Evolutionary conservation across 2,329 filamentous ascomycete genomes (phyloP), one percentile per base, ranked within the genome.

Genomic region (Pseudopithomyces maydicus): DNA sequence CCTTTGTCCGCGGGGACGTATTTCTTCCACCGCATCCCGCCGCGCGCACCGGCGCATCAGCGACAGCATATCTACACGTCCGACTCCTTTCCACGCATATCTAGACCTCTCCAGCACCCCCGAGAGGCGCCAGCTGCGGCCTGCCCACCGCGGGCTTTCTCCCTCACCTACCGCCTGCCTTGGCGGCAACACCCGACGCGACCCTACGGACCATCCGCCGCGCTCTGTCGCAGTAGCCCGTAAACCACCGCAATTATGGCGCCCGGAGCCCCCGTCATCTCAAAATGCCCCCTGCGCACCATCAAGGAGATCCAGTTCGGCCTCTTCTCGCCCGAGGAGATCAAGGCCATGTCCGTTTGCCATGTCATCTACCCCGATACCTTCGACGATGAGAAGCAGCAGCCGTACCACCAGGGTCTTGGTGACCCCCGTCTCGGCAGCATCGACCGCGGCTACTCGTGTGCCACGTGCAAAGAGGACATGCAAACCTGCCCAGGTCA

Each of bases 301-400:
- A 93, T 99, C 72, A 90, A 97, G 85, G 96, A 99, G 85, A 97
- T 99, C 71, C 96, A 99, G 84, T 99, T 99, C 76, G 95, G 95
- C 74, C 86, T 99, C 75, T 87, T 99, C 79, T 96, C 95, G 35
- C 95, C 95, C 23, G 95, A 99, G 77, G 96, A 99, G 82, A 97
- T 98, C 80, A 98, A 99, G 84, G 93, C 90, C 72, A 96, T 98
- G 92, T 97, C 93, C 79, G 94, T 98, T 63, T 90, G 89, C 68
- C 91, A 97, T 77, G 94, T 99, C 76, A 86, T 95, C 77, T 98
- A 97, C 75, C 93, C 95, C n/a, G 95, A 99, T 82, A 98, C 95
- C 26, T 97, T 99, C 95, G 95, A 99, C 74, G 95, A 99, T 79
- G 90, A 90, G 77, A 90, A 93, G 72, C 89, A 91, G 66, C 91